Conservation (phyloP, 805 yeast species). For the Pichia deserticola region DNA sequence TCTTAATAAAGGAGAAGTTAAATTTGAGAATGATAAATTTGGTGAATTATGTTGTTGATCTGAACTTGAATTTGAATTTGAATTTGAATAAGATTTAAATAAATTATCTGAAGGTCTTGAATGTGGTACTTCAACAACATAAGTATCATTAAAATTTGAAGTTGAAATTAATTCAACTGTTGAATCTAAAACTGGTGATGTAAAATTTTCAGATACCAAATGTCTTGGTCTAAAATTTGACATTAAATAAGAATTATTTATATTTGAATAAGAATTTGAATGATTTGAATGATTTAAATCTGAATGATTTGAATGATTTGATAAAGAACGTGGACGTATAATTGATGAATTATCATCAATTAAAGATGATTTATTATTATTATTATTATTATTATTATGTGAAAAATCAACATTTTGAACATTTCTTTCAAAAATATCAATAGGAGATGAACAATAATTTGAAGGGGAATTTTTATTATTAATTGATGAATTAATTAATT, state of each 20-base stretch:
- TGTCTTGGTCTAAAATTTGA: constrained; percentile 12
- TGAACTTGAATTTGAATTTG: not conserved
- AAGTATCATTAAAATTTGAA: constrained; percentile 57
- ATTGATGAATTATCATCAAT: too few species aligned
- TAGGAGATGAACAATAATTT: not conserved
- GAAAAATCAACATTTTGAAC: constrained; percentile 5
- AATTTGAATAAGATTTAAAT: constrained; percentile 3
- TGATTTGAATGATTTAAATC: not conserved
- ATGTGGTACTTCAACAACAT: constrained; percentile 44
- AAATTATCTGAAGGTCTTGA: constrained; percentile 3
- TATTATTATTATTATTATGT: too few species aligned
- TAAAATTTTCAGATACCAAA: constrained; percentile 52
- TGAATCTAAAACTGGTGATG: constrained; percentile 80
- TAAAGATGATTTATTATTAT: too few species aligned
- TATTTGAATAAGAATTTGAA: not conserved
- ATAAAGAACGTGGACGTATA: too few species aligned
- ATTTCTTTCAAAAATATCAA: constrained; percentile 12
- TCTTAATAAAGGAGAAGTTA: not conserved
- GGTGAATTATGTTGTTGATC: not conserved
- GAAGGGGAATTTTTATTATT: not conserved
- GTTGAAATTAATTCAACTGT: constrained; percentile 58
- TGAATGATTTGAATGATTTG: not conserved
- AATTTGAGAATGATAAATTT: not conserved
- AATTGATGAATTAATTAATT: not conserved
- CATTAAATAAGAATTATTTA: not conserved